These are phyloP conservation scores for Russula emetica DNA, from an alignment of 768 basidiomycete species.

Conservation along the genomic window DNA sequence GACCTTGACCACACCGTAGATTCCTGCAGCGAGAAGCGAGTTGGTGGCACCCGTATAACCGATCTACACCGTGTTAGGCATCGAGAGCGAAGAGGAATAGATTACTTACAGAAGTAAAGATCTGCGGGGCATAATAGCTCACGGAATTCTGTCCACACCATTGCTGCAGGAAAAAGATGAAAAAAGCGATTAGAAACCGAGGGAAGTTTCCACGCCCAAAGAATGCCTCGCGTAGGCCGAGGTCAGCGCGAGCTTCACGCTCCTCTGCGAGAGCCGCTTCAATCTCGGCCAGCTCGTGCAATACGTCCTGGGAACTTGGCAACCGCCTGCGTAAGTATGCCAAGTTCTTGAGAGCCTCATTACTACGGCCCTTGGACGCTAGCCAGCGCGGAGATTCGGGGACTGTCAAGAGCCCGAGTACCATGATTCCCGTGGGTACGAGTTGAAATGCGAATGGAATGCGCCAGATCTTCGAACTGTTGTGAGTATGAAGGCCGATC, in stretches of 20 bases:
- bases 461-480: slow-evolving; percentile 54
- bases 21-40: slow-evolving; percentile 66
- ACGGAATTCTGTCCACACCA: slow-evolving; percentile 85
- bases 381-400: slow-evolving; percentile 77
- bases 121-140: slow-evolving; percentile 68
- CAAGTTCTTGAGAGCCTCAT: slow-evolving; percentile 55
- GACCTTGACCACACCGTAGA: slow-evolving; percentile 66
- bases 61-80: slow-evolving; percentile 40
- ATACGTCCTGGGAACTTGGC: slow-evolving; percentile 42
- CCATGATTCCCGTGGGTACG: slow-evolving; percentile 69
- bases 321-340: slow-evolving; percentile 56
- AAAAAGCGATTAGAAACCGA: slow-evolving; percentile 80
- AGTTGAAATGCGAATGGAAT: slow-evolving; percentile 74
- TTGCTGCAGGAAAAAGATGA: slow-evolving; percentile 77
- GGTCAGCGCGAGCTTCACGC: slow-evolving; percentile 54
- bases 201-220: slow-evolving; percentile 76
- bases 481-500: slow-evolving; percentile 49
- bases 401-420: slow-evolving; percentile 60
- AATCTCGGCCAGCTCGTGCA: slow-evolving; percentile 72
- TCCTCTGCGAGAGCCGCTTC: slow-evolving; percentile 77
- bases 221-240: slow-evolving; percentile 68
- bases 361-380: slow-evolving; percentile 53
- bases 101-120: slow-evolving; percentile 55
- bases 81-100: not conserved
- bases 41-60: slow-evolving; percentile 57